A percentile compares a stretch with the other conserved stretches of the same genome.
Conservation (phyloP, 495 filamentous ascomycete genomes). For the Annulohypoxylon bovei region DNA sequence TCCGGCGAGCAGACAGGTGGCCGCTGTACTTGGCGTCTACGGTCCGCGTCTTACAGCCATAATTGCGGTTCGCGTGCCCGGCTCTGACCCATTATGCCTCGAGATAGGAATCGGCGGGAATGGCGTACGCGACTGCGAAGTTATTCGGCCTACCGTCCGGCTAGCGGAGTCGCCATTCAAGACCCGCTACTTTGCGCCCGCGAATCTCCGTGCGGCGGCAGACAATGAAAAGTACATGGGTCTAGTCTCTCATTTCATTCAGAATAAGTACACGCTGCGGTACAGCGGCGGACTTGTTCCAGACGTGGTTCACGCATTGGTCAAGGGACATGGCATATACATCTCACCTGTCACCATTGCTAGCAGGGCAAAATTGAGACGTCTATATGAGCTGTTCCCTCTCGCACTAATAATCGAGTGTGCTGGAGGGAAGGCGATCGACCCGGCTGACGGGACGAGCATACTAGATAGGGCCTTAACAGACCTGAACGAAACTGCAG, state of each 20-base stretch:
- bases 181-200: conserved; percentile 61
- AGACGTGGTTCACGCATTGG: conserved; percentile 61
- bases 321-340: conserved; percentile 64
- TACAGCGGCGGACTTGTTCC: conserved; percentile 65
- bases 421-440: conserved; percentile 59
- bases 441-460: conserved; percentile 50
- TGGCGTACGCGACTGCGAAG: conserved; percentile 30
- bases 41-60: conserved; percentile 62
- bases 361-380: conserved; percentile 60
- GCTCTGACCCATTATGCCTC: conserved; percentile 46
- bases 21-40: conserved; percentile 60
- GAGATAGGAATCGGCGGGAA: conserved; percentile 53
- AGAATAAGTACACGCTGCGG: conserved; percentile 58
- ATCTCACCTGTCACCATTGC: conserved; percentile 56
- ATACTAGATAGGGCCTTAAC: conserved; percentile 51
- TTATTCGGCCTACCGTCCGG: conserved; percentile 49
- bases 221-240: conserved; percentile 54
- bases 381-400: conserved; percentile 61
- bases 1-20: conserved; percentile 52
- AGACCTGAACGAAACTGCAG: conserved; percentile 57
- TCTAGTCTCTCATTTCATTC: conserved; percentile 54
- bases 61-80: conserved; percentile 55
- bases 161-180: conserved; percentile 45
- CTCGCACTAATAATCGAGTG: conserved; percentile 63
- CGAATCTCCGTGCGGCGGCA: conserved; percentile 61